A percentile compares a stretch with the other conserved stretches of the same genome.
These are phyloP conservation scores for Tylopilus rubrobrunneus DNA, from an alignment of 768 basidiomycete genomes.

Conservation along the genomic window DNA sequence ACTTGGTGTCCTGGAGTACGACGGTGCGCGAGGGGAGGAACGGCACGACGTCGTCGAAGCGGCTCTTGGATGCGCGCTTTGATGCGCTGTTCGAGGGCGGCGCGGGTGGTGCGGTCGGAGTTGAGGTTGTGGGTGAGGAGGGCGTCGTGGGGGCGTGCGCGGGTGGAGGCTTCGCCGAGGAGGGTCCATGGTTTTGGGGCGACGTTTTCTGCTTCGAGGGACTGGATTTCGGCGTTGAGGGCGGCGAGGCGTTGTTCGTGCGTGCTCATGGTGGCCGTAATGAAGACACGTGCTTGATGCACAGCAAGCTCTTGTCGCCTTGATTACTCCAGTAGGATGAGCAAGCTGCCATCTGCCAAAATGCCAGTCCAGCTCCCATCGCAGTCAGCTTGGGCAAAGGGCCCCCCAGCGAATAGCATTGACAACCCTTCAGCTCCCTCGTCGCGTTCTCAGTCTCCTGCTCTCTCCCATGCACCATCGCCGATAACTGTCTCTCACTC, in stretches of 20 bases:
- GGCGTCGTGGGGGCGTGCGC: constrained; percentile 83
- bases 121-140: constrained; percentile 92
- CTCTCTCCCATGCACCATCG: constrained; percentile 36
- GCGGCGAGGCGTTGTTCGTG: constrained; percentile 77
- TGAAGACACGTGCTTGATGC: no score
- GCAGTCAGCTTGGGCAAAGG: no score
- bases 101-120: constrained; percentile 86
- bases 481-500: constrained; percentile 56
- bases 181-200: constrained; percentile 89
- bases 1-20: constrained; percentile 85
- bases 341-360: no score
- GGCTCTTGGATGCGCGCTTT: constrained; percentile 83
- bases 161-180: constrained; percentile 84
- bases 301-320: no score
- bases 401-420: no score
- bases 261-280: constrained; percentile 14
- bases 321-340: no score
- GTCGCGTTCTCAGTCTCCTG: constrained; percentile 51
- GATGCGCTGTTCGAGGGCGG: constrained; percentile 89
- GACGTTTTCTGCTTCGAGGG: constrained; percentile 84
- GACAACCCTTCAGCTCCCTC: no score
- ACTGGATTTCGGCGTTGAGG: constrained; percentile 72
- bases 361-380: no score
- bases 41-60: constrained; percentile 91
- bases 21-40: constrained; percentile 89